Evolutionary conservation across 345 rosid species (phyloP).

Genomic region (Boechera divaricarpa): DNA sequence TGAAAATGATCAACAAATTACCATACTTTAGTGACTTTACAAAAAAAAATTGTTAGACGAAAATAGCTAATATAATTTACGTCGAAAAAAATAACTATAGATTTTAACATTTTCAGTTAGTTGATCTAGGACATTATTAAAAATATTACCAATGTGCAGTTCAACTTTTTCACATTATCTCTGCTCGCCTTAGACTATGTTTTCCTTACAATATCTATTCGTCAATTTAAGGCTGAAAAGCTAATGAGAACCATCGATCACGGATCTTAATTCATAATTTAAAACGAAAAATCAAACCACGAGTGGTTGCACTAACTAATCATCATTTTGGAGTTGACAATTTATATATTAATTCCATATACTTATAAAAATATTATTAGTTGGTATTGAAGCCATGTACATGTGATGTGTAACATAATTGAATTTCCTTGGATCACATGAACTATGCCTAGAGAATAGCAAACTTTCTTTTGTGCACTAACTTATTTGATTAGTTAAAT

Average conservation of each 20-base stretch:
- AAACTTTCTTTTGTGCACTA: neutral
- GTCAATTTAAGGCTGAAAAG: constrained; percentile 17
- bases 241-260: constrained; percentile 15
- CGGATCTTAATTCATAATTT: constrained; percentile 21
- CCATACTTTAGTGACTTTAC: too few relatives aligned
- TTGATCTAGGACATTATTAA: neutral
- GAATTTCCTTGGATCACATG: constrained; percentile 36
- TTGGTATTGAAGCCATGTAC: constrained; percentile 31
- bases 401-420: constrained; percentile 36
- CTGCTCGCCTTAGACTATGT: neutral
- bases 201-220: neutral
- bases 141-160: neutral
- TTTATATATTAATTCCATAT: constrained; percentile 7
- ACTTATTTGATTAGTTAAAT: constrained; percentile 1
- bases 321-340: constrained; percentile 37
- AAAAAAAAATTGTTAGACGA: neutral
- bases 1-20: too few relatives aligned
- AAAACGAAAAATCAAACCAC: neutral
- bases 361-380: neutral
- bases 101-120: neutral
- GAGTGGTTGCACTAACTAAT: constrained; percentile 3
- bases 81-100: neutral
- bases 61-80: neutral
- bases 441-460: constrained; percentile 34
- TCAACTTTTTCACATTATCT: neutral